A percentile compares a stretch with the other conserved stretches of the same genome.
phyloP scores from a whole-genome alignment of 1,139 yeast genomes.

The Pichia cactophila region DNA sequence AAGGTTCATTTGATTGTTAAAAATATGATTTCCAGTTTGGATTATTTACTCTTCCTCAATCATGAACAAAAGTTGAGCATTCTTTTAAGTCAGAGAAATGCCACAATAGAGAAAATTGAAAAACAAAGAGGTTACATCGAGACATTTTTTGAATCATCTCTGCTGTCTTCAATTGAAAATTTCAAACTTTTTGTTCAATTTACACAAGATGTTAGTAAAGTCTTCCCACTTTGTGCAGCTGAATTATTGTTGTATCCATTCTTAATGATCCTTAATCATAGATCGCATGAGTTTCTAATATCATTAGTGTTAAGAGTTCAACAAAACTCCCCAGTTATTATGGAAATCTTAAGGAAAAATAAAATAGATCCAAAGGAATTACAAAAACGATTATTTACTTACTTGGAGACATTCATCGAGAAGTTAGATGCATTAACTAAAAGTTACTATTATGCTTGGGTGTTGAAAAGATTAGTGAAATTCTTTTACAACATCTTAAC shows the following conservation, averaged over 20 bases:
- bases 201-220: conserved; percentile 21
- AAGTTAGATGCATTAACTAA: conserved; percentile 28
- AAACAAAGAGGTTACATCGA: conserved; percentile 25
- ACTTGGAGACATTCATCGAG: conserved; percentile 26
- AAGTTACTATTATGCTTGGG: conserved; percentile 31
- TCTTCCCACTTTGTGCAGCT: conserved; percentile 28
- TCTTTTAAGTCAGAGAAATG: conserved; percentile 24
- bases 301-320: conserved; percentile 39
- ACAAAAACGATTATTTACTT: conserved; percentile 26
- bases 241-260: conserved; percentile 40
- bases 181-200: conserved; percentile 28
- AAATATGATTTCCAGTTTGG: conserved; percentile 38
- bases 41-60: conserved; percentile 41
- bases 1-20: conserved; percentile 32
- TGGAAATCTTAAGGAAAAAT: conserved; percentile 27
- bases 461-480: conserved; percentile 28
- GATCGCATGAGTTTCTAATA: conserved; percentile 46
- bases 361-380: conserved; percentile 28
- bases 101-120: conserved; percentile 24
- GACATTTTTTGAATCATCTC: conserved; percentile 28
- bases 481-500: conserved; percentile 28
- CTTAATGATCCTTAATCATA: conserved; percentile 40
- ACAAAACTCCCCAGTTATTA: conserved; percentile 27
- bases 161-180: conserved; percentile 29
- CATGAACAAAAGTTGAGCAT: conserved; percentile 33